These are phyloP conservation scores for Mucor piriformis DNA, from an alignment of 371 early-diverging fungal species.

Conservation along the genomic window DNA sequence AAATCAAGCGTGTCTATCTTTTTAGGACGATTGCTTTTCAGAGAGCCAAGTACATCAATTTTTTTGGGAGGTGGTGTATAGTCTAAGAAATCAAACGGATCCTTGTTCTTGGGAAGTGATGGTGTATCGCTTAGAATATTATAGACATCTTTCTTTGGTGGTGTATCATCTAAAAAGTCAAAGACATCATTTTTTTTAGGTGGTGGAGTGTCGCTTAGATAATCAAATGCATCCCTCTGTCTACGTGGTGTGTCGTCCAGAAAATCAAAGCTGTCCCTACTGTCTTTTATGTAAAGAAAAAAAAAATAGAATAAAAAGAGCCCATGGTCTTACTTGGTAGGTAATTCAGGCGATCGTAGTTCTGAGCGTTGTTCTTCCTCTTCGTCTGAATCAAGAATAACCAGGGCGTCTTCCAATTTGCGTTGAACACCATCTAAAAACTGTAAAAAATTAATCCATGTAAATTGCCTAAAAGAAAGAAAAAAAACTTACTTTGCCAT, in stretches of 20 bases:
- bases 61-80: not conserved
- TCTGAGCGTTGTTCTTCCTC: conserved; percentile 1
- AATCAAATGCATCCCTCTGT: not conserved
- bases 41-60: not conserved
- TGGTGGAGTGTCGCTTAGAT: not conserved
- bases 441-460: conserved; percentile 12
- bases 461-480: not conserved
- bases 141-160: not conserved
- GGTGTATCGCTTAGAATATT: no score
- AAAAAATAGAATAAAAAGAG: no score
- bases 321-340: not conserved
- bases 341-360: not conserved
- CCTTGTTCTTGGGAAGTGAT: no score
- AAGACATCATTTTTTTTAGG: not conserved
- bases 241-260: not conserved
- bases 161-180: not conserved
- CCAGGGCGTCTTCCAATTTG: not conserved
- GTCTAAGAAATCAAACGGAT: no score
- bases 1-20: no score
- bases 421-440: conserved; percentile 42
- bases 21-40: no score
- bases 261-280: not conserved
- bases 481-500: conserved; percentile 42
- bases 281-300: no score
- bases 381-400: conserved; percentile 31